Conservation (phyloP, 2,329 filamentous ascomycete genomes). For the Pseudonectria foliicola region DNA sequence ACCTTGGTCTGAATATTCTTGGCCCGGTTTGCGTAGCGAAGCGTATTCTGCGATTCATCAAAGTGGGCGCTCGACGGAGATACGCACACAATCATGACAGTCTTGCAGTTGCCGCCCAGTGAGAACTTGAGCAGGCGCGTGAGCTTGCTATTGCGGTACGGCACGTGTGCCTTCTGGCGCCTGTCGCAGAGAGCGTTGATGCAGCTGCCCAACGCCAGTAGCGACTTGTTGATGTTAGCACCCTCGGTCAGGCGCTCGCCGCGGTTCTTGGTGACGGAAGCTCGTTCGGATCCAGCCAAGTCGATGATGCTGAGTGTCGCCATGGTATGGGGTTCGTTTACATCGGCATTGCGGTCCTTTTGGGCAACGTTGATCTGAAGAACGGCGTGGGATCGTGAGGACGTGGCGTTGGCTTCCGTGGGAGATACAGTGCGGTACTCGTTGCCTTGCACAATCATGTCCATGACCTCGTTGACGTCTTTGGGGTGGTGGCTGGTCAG, state of each 20-base stretch:
- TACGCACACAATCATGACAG: constrained; percentile 98
- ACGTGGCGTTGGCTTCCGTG: constrained; percentile 94
- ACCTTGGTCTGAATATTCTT: constrained; percentile 99
- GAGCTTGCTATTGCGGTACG: constrained; percentile 95
- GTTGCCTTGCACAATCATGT: constrained; percentile 95
- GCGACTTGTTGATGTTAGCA: constrained; percentile 98
- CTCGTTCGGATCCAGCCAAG: constrained; percentile 88
- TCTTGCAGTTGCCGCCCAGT: constrained; percentile 94
- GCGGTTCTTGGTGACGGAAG: constrained; percentile 92
- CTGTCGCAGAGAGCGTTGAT: constrained; percentile 97
- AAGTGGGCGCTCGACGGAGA: constrained; percentile 95
- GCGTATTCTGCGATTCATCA: constrained; percentile 95
- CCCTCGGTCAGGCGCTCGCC: constrained; percentile 87
- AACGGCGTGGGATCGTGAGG: constrained; percentile 92
- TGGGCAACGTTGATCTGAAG: constrained; percentile 94
- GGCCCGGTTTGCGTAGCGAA: constrained; percentile 93
- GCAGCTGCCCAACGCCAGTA: constrained; percentile 89
- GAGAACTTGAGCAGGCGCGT: constrained; percentile 95
- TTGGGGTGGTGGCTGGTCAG: constrained; percentile 86
- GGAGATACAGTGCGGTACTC: constrained; percentile 92
- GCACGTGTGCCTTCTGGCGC: constrained; percentile 85
- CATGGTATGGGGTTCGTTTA: constrained; percentile 96
- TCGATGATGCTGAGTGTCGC: constrained; percentile 98
- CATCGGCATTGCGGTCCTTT: constrained; percentile 84
- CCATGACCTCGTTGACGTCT: constrained; percentile 95